A percentile compares a stretch with the other conserved stretches of the same genome.
Conservation (phyloP, 2,329 filamentous ascomycete species). For the Rhinocladiella similis region DNA sequence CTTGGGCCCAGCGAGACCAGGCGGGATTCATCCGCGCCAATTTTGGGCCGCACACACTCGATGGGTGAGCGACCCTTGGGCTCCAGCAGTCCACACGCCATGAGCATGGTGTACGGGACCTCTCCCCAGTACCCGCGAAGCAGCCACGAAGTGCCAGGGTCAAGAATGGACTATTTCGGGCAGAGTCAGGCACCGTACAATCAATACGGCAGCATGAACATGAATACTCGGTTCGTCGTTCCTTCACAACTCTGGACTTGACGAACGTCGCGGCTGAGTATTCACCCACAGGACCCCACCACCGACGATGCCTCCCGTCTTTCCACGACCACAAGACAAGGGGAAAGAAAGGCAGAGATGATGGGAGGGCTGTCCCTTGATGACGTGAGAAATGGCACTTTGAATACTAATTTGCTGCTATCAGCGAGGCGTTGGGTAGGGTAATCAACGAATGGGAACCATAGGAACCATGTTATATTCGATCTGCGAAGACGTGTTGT, state of each 20-base stretch:
- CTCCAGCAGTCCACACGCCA: conserved; percentile 20
- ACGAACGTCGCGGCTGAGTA: conserved; percentile 26
- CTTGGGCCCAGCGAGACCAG: conserved; percentile 30
- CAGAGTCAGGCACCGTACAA: conserved; percentile 25
- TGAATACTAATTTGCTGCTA: conserved; percentile 1
- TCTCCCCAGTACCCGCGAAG: conserved; percentile 17
- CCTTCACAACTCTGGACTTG: conserved; percentile 30
- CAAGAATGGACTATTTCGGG: conserved; percentile 28
- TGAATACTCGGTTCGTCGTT: conserved; percentile 31
- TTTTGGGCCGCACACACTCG: conserved; percentile 31
- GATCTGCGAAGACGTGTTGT: background rate
- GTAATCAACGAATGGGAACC: background rate
- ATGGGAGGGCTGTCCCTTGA: conserved; percentile 2
- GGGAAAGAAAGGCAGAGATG: conserved; percentile 17
- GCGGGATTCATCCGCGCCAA: conserved; percentile 36
- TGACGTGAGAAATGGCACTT: conserved; percentile 17
- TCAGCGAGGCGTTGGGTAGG: conserved; percentile 13
- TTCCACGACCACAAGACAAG: conserved; percentile 12
- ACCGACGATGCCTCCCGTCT: conserved; percentile 5
- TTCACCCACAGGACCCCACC: conserved; percentile 23
- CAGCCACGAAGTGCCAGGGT: conserved; percentile 17
- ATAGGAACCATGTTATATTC: background rate
- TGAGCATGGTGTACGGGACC: conserved; percentile 23
- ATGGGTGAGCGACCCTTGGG: conserved; percentile 21
- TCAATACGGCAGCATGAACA: conserved; percentile 28